phyloP scores from a whole-genome alignment of 352 stramenopile genomes.

The Pythium dissotocum region DNA sequence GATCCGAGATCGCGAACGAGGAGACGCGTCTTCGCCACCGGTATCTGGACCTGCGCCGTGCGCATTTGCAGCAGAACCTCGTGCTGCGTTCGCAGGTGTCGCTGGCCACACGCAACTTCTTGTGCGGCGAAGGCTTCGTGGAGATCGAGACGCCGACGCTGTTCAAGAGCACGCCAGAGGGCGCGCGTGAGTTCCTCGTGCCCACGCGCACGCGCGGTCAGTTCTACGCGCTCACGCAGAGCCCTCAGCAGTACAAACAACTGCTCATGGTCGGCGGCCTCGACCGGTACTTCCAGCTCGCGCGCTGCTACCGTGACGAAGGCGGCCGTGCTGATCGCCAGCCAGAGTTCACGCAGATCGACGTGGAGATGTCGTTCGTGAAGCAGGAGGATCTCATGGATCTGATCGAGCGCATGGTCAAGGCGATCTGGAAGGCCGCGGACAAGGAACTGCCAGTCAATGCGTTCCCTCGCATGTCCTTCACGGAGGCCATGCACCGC shows the following conservation, averaged over 20 bases:
- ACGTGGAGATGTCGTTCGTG: constrained; percentile 90
- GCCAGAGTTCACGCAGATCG: constrained; percentile 91
- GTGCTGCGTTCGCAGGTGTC: constrained; percentile 71
- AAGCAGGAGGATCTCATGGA: constrained; percentile 71
- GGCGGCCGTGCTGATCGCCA: constrained; percentile 85
- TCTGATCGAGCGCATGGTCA: constrained; percentile 75
- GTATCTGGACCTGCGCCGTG: constrained; percentile 79
- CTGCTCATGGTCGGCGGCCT: constrained; percentile 89
- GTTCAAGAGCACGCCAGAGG: constrained; percentile 89
- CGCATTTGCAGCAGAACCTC: constrained; percentile 79
- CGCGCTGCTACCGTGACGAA: constrained; percentile 90
- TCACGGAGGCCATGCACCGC: constrained; percentile 73
- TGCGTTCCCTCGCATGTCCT: constrained; percentile 69
- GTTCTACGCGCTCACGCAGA: constrained; percentile 90
- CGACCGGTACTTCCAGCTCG: constrained; percentile 90
- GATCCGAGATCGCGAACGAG: constrained; percentile 62
- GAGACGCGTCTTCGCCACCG: constrained; percentile 76
- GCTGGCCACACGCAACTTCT: constrained; percentile 68
- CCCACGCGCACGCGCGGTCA: constrained; percentile 63
- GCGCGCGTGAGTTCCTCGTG: constrained; percentile 85
- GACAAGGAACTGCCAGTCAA: constrained; percentile 41
- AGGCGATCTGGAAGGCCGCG: constrained; percentile 58
- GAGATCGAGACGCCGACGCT: constrained; percentile 90
- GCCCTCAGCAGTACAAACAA: constrained; percentile 92
- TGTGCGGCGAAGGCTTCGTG: constrained; percentile 70